phyloP scores from a whole-genome alignment of 225 moss, liverwort and hornwort genomes.

The Sphagnum contortum region DNA sequence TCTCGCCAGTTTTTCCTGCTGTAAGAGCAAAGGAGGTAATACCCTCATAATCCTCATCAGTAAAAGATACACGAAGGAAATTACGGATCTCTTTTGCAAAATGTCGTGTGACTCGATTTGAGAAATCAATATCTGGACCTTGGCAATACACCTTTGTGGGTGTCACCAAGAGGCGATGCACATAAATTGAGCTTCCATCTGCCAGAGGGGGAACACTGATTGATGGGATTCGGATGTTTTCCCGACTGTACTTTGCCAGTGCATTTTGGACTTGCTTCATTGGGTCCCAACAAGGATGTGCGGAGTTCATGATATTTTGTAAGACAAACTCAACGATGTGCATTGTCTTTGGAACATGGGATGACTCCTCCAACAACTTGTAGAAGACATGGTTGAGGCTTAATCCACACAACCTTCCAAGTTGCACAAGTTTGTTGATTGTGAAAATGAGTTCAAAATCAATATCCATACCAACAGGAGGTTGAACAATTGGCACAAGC shows the following conservation, averaged over 20 bases:
- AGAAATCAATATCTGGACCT: conserved; percentile 58
- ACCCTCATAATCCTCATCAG: conserved; percentile 51
- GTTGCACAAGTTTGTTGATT: conserved; percentile 64
- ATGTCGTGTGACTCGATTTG: conserved; percentile 70
- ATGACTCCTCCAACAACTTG: conserved; percentile 17
- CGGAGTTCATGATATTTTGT: conserved; percentile 16
- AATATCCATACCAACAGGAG: conserved; percentile 14
- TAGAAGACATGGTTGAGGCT: conserved; percentile 29
- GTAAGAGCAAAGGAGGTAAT: conserved; percentile 35
- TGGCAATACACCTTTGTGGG: conserved; percentile 61
- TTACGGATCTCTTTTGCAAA: conserved; percentile 38
- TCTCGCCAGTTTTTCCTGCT: conserved; percentile 27
- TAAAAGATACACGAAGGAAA: conserved; percentile 73
- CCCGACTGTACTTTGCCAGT: conserved; percentile 3
- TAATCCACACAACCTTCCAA: conserved; percentile 42
- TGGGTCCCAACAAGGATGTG: conserved; percentile 23
- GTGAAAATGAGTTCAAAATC: conserved; percentile 45
- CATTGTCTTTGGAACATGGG: not conserved
- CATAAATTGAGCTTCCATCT: conserved; percentile 39
- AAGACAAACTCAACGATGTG: conserved; percentile 23
- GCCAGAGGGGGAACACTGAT: conserved; percentile 14
- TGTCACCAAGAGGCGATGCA: conserved; percentile 52
- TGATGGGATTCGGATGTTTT: conserved; percentile 15
- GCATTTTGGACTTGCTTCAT: conserved; percentile 22
- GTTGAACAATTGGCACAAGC: conserved; percentile 57